Evolutionary conservation across 2,329 filamentous ascomycete genomes (phyloP), one percentile per base, ranked within the genome.

Genomic region (Teratosphaeria epicoccoides): DNA sequence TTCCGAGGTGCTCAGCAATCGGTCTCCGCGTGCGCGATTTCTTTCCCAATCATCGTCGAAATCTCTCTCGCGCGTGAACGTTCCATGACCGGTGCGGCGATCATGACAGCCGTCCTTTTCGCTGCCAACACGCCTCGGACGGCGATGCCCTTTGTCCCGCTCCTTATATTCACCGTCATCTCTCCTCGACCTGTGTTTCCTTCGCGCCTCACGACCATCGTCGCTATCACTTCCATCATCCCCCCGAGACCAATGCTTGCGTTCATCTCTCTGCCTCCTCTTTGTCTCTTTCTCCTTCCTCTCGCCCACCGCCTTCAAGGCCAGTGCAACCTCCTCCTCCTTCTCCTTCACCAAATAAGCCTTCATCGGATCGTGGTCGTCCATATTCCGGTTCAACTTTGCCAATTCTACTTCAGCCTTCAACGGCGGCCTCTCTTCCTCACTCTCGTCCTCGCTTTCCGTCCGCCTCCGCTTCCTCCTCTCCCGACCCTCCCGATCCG

Each of bases 321-420:
- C 90, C 53, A 80, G 78, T 50, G 85, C 82, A 11, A 95, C 80
- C 66, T 95, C 88, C 66, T 88, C 88, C 70, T 87, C 89, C 77
- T 97, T 96, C 70, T 95, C 86, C 57, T 91, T 81, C 49, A 96
- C 82, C 57, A 97, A 67, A 62, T 87, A 96, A 33, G 81, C 82
- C 70, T 95, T 96, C 93, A 98, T 98, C 0, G 93, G 93, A 67
- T 98, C 93, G 55, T 97, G 91, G 23, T 96, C 90, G 58, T 97
- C 93, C 44, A 66, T 62, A 14, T 91, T 83, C 50, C 79, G 73
- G 49, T 94, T 81, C 51, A 97, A 68, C 44, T 82, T 77, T 48
- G 81, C 81, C 47, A 97, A 71, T 66, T 97, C 90, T 51, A 75
- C 73, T 71, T 97, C 90, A 65, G 96, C 90, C 55, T 82, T 85